Percentiles rank a stretch among this genome's conserved stretches.
Evolutionary conservation across 73 alveolate species (phyloP).

Genomic region (Tetrahymena elliotti): DNA sequence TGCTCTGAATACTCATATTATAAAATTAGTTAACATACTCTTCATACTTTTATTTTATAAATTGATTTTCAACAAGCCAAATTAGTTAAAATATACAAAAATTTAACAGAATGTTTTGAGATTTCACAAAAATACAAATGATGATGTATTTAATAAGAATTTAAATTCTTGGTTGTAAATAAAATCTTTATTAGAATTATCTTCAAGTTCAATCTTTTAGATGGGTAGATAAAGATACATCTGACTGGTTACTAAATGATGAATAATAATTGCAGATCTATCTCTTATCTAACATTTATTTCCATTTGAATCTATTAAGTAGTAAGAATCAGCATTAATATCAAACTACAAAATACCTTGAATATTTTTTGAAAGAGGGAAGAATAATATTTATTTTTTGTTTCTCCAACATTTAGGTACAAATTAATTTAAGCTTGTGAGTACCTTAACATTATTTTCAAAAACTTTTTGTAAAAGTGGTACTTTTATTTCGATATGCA

Average conservation of each 20-base stretch:
- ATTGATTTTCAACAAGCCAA: too few relatives aligned
- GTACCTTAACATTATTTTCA: background rate
- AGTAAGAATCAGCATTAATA: background rate
- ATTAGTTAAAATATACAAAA: too few relatives aligned
- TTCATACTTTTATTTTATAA: too few relatives aligned
- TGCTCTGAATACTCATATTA: too few relatives aligned
- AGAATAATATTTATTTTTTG: background rate
- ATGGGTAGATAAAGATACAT: background rate
- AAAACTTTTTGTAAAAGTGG: background rate
- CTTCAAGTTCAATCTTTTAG: background rate
- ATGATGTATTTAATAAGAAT: background rate
- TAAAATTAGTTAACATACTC: too few relatives aligned
- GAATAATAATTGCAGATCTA: background rate
- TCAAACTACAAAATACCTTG: background rate
- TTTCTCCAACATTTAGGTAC: background rate
- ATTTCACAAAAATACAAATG: background rate
- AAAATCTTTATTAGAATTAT: background rate
- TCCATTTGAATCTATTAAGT: background rate
- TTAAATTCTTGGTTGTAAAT: background rate
- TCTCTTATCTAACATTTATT: background rate
- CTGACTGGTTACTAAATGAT: background rate
- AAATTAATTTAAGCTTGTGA: background rate
- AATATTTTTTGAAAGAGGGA: background rate
- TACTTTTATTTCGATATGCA: background rate
- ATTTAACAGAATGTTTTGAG: background rate